Evolutionary conservation across 1,284 basidiomycete genomes (phyloP), one percentile per base, ranked within the genome.

Genomic region (Cystobasidium pallidum): DNA sequence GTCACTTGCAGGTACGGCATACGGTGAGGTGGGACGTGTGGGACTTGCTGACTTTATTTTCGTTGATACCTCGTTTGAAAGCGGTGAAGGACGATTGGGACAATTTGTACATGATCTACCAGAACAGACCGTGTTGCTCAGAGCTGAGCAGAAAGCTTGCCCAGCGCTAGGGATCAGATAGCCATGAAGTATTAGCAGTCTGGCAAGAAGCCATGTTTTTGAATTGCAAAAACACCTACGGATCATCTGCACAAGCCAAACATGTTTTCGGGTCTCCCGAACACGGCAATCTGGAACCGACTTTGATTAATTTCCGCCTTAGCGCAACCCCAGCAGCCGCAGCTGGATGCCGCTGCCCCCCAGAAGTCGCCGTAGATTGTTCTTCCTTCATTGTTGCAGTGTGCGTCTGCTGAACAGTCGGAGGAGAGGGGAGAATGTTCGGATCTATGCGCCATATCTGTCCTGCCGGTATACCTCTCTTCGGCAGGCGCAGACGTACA

Each of bases 171-270:
- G 7, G 36, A n/a, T 39, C 36, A 39, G 13, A 13, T 39, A 39
- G 36, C n/a, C n/a, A n/a, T n/a, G n/a, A n/a, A n/a, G n/a, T n/a
- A n/a, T n/a, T n/a, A n/a, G n/a, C n/a, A n/a, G n/a, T n/a, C n/a
- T n/a, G n/a, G n/a, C n/a, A n/a, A n/a, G n/a, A n/a, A n/a, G n/a
- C n/a, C n/a, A n/a, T n/a, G n/a, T n/a, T n/a, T n/a, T n/a, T n/a
- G n/a, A n/a, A n/a, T n/a, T n/a, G n/a, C n/a, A n/a, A n/a, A n/a
- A n/a, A n/a, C n/a, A 67, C 76, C 21, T 36, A 76, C 77, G 77
- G 75, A 57, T 78, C 78, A 54, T 78, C 76, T 13, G 76, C 75
- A 51, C 78, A 78, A 1, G 78, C 78, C 0, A 75, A 76, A 39
- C 78, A 78, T 28, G 75, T 78, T 26, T 73, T 67, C 3, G 77